These are phyloP conservation scores for Didymella arachidicola DNA, from an alignment of 2,329 filamentous ascomycete species.

Conservation along the genomic window DNA sequence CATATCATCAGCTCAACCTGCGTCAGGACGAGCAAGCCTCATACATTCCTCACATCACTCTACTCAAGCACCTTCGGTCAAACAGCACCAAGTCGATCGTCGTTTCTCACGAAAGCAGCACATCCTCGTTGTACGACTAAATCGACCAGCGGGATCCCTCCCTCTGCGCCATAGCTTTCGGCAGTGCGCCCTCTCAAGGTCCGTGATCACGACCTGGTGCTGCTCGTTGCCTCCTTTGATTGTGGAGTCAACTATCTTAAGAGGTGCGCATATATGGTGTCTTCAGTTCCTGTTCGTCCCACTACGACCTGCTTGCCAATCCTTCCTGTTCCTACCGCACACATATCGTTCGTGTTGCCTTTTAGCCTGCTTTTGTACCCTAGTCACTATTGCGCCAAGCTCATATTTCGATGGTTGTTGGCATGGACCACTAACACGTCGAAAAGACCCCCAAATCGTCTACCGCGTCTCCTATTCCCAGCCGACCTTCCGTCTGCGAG, in stretches of 20 bases:
- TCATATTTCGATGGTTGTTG: conserved; percentile 29
- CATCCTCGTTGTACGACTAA: conserved; percentile 40
- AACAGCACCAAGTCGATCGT: conserved; percentile 16
- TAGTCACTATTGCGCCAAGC: conserved; percentile 25
- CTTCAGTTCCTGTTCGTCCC: conserved; percentile 33
- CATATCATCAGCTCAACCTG: conserved; percentile 18
- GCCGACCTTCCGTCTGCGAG: conserved; percentile 36
- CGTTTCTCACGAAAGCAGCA: conserved; percentile 24
- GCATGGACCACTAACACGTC: conserved; percentile 38
- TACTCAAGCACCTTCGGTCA: not conserved
- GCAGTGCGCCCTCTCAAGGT: conserved; percentile 24
- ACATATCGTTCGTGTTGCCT: conserved; percentile 5
- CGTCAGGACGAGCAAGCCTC: not conserved
- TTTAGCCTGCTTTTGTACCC: conserved; percentile 11
- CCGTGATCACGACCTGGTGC: conserved; percentile 36
- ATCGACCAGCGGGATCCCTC: conserved; percentile 33
- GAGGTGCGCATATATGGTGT: conserved; percentile 46
- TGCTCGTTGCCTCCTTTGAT: conserved; percentile 34
- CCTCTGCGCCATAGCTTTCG: conserved; percentile 33
- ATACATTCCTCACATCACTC: not conserved
- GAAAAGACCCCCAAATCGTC: conserved; percentile 25
- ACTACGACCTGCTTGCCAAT: conserved; percentile 25
- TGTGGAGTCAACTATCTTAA: conserved; percentile 36
- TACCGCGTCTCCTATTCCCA: conserved; percentile 25
- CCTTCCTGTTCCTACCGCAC: conserved; percentile 16